Base-by-base conservation (phyloP, 306 rosid species). In the Fagus sylvatica region DNA sequence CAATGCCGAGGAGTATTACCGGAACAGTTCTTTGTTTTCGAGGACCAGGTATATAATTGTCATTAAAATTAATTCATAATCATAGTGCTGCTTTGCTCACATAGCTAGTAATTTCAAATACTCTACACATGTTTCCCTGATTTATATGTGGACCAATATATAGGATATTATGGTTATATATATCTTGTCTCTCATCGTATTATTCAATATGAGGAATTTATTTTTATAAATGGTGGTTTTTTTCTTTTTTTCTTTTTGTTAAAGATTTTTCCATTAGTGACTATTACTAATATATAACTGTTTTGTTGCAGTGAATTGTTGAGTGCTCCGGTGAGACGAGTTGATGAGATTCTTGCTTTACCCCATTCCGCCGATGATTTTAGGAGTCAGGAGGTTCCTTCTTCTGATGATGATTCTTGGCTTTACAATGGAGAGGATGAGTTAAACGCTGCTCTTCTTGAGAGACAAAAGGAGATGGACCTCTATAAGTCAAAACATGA, bases 381-480 rank as follows among this genome's bases (percentile, higher is more conserved):
- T 74, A 86, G 73, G 79, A 78, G 72, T 74, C 91, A 69, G 61
- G 92, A 85, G 51, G 84, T 91, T 78, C 93, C 94, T 78, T 94
- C 97, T 53, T 90, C 96, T 79, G 97, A 93, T 72, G 85, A 86
- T 73, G 98, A 96, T 84, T 88, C 91, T 33, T 96, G 97, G 99
- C 90, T 93, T 62, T 91, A 93, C 82, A 53, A 72, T 56, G 99
- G 97, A 64, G 99, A 95, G 76, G 98, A 86, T 43, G 99, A 93
- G 54, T 84, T 95, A 80, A 91, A 87, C 85, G 79, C 89, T 48
- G 94, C 89, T 41, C 94, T 95, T 76, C 59, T 84, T 76, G 94
- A 95, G 86, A 91, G 99, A 75, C 98, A 90, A 75, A 90, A 88
- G 89, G 99, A 95, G 88, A 86, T 93, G 89, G 94, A 91, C 43